These are phyloP conservation scores for Gastrodia elata DNA, from an alignment of 106 monocot species.

Conservation along the genomic window DNA sequence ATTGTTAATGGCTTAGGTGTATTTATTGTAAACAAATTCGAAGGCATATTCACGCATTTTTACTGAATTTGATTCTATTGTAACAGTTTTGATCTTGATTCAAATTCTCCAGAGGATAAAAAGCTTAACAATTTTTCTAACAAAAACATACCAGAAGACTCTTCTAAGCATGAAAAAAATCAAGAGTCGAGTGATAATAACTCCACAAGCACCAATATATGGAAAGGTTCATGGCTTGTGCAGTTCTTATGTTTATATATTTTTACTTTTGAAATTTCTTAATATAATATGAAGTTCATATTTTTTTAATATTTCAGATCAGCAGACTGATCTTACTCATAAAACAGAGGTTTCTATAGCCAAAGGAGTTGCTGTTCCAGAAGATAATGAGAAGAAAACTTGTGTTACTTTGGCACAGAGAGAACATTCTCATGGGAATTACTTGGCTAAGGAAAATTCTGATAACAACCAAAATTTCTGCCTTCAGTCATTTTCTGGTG, in stretches of 20 bases:
- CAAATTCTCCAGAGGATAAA: constrained; percentile 31
- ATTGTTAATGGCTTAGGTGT: not conserved
- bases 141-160: constrained; percentile 12
- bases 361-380: constrained; percentile 13
- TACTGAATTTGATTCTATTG: constrained; percentile 29
- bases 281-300: constrained; percentile 5
- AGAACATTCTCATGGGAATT: constrained; percentile 12
- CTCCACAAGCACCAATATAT: constrained; percentile 11
- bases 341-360: constrained; percentile 2
- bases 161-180: constrained; percentile 14
- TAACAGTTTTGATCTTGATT: constrained; percentile 62
- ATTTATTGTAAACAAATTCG: not conserved
- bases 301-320: constrained; percentile 11
- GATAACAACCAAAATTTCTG: constrained; percentile 12
- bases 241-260: constrained; percentile 11
- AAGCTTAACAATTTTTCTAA: constrained; percentile 22
- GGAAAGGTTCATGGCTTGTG: constrained; percentile 5
- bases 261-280: constrained; percentile 12
- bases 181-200: constrained; percentile 16
- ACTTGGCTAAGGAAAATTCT: constrained; percentile 16
- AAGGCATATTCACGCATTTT: not conserved
- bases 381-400: constrained; percentile 20
- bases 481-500: constrained; percentile 22
- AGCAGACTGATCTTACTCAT: constrained; percentile 7
- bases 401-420: not conserved